These are phyloP conservation scores for Paecilomyces sp. DNA, from an alignment of 2,329 filamentous ascomycete species.

Conservation along the genomic window DNA sequence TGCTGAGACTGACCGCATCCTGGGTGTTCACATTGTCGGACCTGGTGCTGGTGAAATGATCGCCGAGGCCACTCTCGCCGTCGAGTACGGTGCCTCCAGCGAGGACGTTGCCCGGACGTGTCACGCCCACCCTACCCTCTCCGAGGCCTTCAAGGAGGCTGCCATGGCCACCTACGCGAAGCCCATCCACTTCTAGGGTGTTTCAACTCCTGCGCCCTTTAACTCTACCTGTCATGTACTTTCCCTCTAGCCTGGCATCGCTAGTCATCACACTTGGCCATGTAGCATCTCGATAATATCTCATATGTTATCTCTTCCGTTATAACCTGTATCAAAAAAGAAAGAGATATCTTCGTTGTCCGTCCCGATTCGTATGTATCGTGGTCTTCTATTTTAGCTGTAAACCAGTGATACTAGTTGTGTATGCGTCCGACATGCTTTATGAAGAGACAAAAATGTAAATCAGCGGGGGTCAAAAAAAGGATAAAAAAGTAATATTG, in stretches of 20 bases:
- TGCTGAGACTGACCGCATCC: slow-evolving; percentile 88
- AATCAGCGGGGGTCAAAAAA: not conserved
- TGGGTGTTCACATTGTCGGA: slow-evolving; percentile 95
- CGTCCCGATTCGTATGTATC: not conserved
- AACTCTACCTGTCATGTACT: slow-evolving; percentile 16
- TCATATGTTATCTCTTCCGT: slow-evolving; percentile 12
- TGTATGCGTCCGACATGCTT: not conserved
- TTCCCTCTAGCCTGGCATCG: slow-evolving; percentile 24
- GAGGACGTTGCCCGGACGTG: slow-evolving; percentile 93
- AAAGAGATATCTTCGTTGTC: not conserved
- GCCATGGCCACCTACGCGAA: slow-evolving; percentile 96
- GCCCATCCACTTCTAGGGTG: slow-evolving; percentile 80
- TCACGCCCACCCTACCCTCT: slow-evolving; percentile 91
- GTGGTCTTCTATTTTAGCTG: not conserved
- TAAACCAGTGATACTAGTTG: not conserved
- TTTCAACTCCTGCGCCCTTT: slow-evolving; percentile 7
- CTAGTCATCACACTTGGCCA: slow-evolving; percentile 20
- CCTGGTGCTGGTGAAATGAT: slow-evolving; percentile 99
- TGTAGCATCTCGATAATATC: slow-evolving; percentile 31
- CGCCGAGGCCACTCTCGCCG: slow-evolving; percentile 86
- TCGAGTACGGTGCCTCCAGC: slow-evolving; percentile 92
- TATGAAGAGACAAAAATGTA: no score
- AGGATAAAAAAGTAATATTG: not conserved
- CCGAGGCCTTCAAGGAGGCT: slow-evolving; percentile 99
- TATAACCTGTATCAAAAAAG: not conserved